A percentile compares a stretch with the other conserved stretches of the same genome.
These are phyloP conservation scores for Barnettozyma pratensis DNA, from an alignment of 805 yeast species.

Conservation along the genomic window DNA sequence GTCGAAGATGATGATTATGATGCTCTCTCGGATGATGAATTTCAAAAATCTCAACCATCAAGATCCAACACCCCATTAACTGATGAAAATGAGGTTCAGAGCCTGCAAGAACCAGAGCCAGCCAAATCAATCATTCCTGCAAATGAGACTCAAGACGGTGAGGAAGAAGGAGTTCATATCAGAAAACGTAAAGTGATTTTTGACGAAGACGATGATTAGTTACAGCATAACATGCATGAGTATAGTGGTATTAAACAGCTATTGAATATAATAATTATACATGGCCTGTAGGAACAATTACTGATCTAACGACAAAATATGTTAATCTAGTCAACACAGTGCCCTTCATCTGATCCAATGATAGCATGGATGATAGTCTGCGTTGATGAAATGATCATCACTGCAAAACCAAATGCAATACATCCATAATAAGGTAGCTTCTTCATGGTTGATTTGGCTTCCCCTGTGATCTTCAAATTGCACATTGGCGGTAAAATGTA, in stretches of 20 bases:
- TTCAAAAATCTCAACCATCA: background rate
- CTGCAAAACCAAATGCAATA: constrained; percentile 63
- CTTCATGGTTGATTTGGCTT: constrained; percentile 34
- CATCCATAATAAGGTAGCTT: constrained; percentile 57
- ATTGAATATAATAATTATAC: too few relatives aligned
- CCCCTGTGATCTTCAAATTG: constrained; percentile 56
- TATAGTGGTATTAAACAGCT: too few relatives aligned
- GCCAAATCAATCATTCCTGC: background rate
- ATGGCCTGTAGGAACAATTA: too few relatives aligned
- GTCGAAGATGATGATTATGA: background rate
- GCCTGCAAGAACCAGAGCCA: background rate
- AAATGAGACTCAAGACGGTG: background rate
- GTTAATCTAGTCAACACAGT: constrained; percentile 14
- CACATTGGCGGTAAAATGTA: constrained; percentile 88
- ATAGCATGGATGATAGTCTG: constrained; percentile 52
- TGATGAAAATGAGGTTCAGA: background rate
- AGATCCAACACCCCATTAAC: background rate
- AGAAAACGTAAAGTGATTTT: background rate
- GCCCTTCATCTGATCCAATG: constrained; percentile 12
- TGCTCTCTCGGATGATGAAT: background rate
- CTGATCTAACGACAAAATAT: too few relatives aligned
- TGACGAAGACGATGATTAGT: background rate
- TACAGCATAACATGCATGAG: too few relatives aligned
- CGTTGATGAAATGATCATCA: constrained; percentile 76
- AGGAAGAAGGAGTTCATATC: background rate